Base-by-base conservation (phyloP, 2,329 filamentous ascomycete species). In the Hypoxylon sp. region DNA sequence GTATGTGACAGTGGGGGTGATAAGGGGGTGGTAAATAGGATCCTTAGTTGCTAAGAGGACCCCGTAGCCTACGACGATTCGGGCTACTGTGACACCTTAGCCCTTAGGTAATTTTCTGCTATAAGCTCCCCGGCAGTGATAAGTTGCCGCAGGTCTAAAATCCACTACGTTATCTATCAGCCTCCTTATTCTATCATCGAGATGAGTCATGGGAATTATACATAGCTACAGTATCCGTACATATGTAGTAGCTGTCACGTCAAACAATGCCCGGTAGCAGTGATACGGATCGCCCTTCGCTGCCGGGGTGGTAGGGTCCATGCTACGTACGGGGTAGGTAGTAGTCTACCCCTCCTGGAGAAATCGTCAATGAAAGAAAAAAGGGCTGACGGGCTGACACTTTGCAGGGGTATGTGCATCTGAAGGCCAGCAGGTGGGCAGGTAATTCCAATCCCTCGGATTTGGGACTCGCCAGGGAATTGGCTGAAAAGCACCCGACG, bases 131-230 rank as follows among this genome's bases (percentile, higher is more conserved):
- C n/a, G n/a, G n/a, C 38, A 55, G 42, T 50, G 48, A 60, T 43
- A 53, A 63, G 50, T 55, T 40, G 35, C 48, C 41, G 33, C 54
- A 51, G 58, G 46, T 58, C 29, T 45, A 29, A 48, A 45, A 38
- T 40, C 41, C n/a, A 35, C 29, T 48, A 43, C 8, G 5, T n/a
- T 49, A 40, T 42, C n/a, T 51, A 42, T 20, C 20, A 43, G 4
- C 38, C 31, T n/a, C 40, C 24, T 35, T 29, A 47, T 43, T 29
- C n/a, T 54, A 24, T 26, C 24, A 15, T 24, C 33, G 20, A n/a
- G 29, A 9, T 41, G 41, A 59, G 43, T 51, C 43, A 48, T 48
- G 29, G 33, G 23, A 15, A 37, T 31, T 20, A 18, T n/a, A n/a
- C n/a, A n/a, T n/a, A n/a, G n/a, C n/a, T n/a, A n/a, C n/a, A n/a